Conservation (phyloP, 306 rosid genomes). For the Geum urbanum region DNA sequence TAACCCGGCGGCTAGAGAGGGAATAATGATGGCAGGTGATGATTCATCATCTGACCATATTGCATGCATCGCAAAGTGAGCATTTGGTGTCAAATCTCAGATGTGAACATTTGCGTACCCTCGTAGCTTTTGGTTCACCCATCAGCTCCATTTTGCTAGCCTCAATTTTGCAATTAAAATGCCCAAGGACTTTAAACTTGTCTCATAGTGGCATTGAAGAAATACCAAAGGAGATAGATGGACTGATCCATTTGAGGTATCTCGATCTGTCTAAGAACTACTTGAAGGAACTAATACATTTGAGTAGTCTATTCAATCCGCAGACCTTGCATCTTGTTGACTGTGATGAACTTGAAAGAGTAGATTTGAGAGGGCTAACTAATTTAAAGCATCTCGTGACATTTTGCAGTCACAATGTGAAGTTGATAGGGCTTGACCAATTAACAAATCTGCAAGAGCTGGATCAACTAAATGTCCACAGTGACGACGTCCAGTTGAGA, state of each 20-base stretch:
- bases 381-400: neutral
- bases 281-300: neutral
- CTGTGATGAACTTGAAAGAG: rapidly evolving
- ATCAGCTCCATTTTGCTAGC: neutral
- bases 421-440: too few relatives aligned
- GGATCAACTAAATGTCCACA: too few relatives aligned
- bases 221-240: neutral
- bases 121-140: neutral
- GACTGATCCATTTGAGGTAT: conserved; percentile 1
- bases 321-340: neutral
- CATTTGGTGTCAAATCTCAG: rapidly evolving
- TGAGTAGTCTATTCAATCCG: neutral
- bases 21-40: neutral
- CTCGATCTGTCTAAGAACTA: neutral
- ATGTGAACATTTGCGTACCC: neutral
- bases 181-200: conserved; percentile 4
- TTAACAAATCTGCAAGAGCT: too few relatives aligned
- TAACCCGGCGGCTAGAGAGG: neutral
- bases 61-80: too few relatives aligned
- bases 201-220: too few relatives aligned
- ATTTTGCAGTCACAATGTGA: rapidly evolving
- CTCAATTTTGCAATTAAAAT: neutral
- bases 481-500: neutral
- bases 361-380: neutral
- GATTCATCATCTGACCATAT: neutral